Conservation (phyloP, 129 eudicot species). For the Lonicera japonica region DNA sequence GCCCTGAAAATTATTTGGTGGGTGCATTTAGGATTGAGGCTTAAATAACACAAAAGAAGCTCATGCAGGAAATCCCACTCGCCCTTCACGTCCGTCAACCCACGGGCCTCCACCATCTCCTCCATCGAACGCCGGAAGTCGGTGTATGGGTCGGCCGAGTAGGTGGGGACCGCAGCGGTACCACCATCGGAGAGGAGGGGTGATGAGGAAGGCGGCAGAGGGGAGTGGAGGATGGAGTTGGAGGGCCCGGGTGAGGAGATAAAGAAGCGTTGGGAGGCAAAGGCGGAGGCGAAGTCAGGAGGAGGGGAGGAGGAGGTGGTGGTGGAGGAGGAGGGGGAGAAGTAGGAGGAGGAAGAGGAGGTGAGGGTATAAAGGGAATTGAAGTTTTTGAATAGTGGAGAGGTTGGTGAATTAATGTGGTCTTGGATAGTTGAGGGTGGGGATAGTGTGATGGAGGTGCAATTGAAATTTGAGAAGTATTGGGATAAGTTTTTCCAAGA, state of each 20-base stretch:
- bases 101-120: slow-evolving; percentile 56
- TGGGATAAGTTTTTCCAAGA: slow-evolving; percentile 4
- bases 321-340: slow-evolving; percentile 15
- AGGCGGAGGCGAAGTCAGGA: slow-evolving; percentile 36
- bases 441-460: neutral
- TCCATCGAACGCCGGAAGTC: slow-evolving; percentile 55
- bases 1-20: slow-evolving; percentile 45
- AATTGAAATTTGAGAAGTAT: slow-evolving; percentile 8
- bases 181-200: slow-evolving; percentile 16
- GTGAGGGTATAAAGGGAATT: slow-evolving; percentile 20
- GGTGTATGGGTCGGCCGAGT: slow-evolving; percentile 40
- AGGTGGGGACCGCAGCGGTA: slow-evolving; percentile 32
- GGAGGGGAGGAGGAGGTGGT: slow-evolving; percentile 14
- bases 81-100: slow-evolving; percentile 6
- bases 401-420: neutral
- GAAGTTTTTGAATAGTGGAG: slow-evolving; percentile 11
- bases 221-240: slow-evolving; percentile 44
- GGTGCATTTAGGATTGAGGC: slow-evolving; percentile 42
- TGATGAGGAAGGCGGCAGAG: neutral
- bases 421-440: neutral
- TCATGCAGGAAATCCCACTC: slow-evolving; percentile 59
- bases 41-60: slow-evolving; percentile 46
- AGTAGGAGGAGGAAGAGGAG: slow-evolving; percentile 11
- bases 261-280: slow-evolving; percentile 58
- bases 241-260: slow-evolving; percentile 62